phyloP scores from a whole-genome alignment of 2,329 filamentous ascomycete genomes.

The Diaporthe eres region DNA sequence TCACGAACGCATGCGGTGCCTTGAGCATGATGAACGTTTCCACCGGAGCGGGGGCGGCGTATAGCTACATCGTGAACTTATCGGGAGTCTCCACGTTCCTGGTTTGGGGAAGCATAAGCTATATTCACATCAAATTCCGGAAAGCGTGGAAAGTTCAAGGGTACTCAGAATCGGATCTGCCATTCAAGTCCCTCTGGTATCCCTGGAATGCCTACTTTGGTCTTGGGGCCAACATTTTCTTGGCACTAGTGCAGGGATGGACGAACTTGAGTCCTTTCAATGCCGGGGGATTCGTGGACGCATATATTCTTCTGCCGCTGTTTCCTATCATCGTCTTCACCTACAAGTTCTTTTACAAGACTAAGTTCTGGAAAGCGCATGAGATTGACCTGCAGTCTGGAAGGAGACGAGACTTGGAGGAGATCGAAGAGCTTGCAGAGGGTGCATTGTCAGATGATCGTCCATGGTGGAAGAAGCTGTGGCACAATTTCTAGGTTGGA shows the following conservation, averaged over 20 bases:
- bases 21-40: constrained; percentile 83
- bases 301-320: constrained; percentile 73
- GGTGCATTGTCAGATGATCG: constrained; percentile 46
- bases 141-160: constrained; percentile 73
- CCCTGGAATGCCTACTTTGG: constrained; percentile 74
- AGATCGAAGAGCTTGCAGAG: constrained; percentile 52
- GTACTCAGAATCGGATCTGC: constrained; percentile 65
- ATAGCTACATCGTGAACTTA: constrained; percentile 78
- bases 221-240: constrained; percentile 68
- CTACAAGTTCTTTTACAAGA: constrained; percentile 70
- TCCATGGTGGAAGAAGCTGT: constrained; percentile 60
- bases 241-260: constrained; percentile 74
- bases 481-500: constrained; percentile 56
- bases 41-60: constrained; percentile 75
- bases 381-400: constrained; percentile 72
- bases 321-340: constrained; percentile 70
- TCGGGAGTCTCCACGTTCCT: constrained; percentile 79
- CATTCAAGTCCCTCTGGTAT: constrained; percentile 68
- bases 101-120: constrained; percentile 79
- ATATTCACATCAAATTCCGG: constrained; percentile 81
- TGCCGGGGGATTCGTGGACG: constrained; percentile 72
- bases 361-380: constrained; percentile 62
- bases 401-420: constrained; percentile 68
- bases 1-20: constrained; percentile 79
- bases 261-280: constrained; percentile 70